Base-by-base conservation (phyloP, 768 basidiomycete species). In the Trametes punicea region DNA sequence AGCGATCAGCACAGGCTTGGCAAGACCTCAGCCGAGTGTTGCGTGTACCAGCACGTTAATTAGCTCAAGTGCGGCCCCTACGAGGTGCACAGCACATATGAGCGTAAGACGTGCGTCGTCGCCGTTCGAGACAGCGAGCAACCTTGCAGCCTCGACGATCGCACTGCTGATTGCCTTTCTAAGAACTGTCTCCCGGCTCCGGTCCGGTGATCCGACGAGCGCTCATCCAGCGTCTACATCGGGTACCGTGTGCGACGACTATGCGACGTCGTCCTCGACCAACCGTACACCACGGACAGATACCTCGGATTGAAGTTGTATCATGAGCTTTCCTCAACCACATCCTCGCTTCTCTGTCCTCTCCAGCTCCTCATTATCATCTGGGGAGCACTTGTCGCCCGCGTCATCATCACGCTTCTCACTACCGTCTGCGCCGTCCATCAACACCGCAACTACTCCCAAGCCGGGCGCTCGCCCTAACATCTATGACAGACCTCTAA, bases 401-500 rank as follows among this genome's bases (percentile, higher is more conserved):
- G 81, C 84, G 0, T 70, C 81, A 1, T 75, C 77, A n/a, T 82
- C 87, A 10, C 78, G 87, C 26, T 90, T 88, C 71, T 90, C 89
- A 7, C 72, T 88, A 10, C 82, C 87, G 1, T 77, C 84, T 1
- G 75, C 77, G 1, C 73, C 81, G 9, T 79, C 82, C 9, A 70
- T 77, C 47, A 74, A 71, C 64, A 75, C 79, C 34, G 68, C 77
- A 11, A 64, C 73, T 21, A 64, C 76, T 25, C 71, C 79, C 26
- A 73, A 68, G 47, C 63, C 73, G 18, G 56, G 62, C 25, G 69
- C 70, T 23, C 81, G 88, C 6, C 86, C 88, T 2, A 89, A 81
- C 62, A 93, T 98, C 59, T 92, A 96, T 72, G 96, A 98, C 66
- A 80, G 94, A 55, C 85, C 81, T 45, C 77, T 97, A 62, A 93